Conservation (phyloP, 768 basidiomycete species). For the Kondoa subrosea region DNA sequence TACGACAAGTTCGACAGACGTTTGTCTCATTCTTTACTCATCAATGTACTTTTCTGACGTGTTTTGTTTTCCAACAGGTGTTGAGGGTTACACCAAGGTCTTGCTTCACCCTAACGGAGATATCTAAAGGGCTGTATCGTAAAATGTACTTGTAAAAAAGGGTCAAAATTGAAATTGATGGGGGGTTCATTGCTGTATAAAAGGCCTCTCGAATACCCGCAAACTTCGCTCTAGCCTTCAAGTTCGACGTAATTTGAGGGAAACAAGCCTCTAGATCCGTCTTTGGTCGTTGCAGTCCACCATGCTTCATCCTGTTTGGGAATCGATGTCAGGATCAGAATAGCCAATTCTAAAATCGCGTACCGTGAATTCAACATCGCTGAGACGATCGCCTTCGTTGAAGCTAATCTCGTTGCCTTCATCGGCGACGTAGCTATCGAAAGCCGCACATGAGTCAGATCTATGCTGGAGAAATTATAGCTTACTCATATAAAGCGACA, state of each 20-base stretch:
- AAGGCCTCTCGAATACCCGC: too few relatives aligned
- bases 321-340: too few relatives aligned
- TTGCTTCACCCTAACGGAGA: constrained; percentile 12
- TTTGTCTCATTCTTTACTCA: background rate
- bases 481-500: constrained; percentile 47
- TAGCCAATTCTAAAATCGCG: too few relatives aligned
- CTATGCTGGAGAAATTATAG: too few relatives aligned
- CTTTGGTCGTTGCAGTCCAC: background rate
- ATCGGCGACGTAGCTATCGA: background rate
- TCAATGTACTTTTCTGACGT: background rate
- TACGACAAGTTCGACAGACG: constrained; percentile 42
- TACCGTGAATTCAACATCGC: constrained; percentile 52
- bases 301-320: background rate
- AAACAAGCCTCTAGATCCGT: background rate
- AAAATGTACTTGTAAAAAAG: too few relatives aligned
- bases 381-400: constrained; percentile 61
- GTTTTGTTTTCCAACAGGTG: background rate
- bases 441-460: too few relatives aligned
- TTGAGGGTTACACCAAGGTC: constrained; percentile 14
- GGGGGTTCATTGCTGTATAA: too few relatives aligned
- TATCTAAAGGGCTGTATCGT: background rate
- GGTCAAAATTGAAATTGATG: too few relatives aligned
- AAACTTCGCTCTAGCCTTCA: too few relatives aligned
- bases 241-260: background rate
- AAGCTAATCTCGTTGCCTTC: constrained; percentile 36